A percentile compares a stretch with the other conserved stretches of the same genome.
Evolutionary conservation across 1,284 basidiomycete genomes (phyloP).

Genomic region (Sparassis latifolia): DNA sequence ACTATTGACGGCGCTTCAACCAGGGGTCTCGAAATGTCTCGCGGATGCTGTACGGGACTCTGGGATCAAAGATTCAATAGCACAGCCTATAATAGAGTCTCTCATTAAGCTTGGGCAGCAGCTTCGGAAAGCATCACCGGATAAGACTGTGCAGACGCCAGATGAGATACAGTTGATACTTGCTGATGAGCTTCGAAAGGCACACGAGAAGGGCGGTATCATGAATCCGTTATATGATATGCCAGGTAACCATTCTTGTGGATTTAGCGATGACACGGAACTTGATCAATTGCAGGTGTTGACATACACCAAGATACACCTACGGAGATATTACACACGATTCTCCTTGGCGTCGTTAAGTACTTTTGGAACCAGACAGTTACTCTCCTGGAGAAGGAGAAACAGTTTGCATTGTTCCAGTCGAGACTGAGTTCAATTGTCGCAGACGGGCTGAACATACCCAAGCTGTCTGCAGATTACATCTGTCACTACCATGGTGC

Average conservation of each 20-base stretch:
- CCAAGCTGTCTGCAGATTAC: constrained; percentile 16
- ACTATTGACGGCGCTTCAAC: constrained; percentile 1
- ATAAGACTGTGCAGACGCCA: neutral
- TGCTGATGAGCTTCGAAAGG: neutral
- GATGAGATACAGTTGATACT: neutral
- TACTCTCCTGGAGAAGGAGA: constrained; percentile 15
- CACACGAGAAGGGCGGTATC: neutral
- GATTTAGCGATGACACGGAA: neutral
- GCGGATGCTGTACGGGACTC: neutral
- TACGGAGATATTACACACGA: constrained; percentile 25
- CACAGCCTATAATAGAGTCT: neutral
- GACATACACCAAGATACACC: constrained; percentile 25
- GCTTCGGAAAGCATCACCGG: neutral
- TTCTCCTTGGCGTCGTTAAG: constrained; percentile 28
- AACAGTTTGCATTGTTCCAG: constrained; percentile 13
- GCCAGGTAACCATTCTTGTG: neutral
- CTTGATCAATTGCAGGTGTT: constrained; percentile 7
- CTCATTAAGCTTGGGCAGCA: neutral
- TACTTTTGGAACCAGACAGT: constrained; percentile 28
- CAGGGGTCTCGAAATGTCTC: neutral
- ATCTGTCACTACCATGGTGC: constrained; percentile 20
- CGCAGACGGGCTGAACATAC: constrained; percentile 9
- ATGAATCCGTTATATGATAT: neutral
- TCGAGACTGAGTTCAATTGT: constrained; percentile 13
- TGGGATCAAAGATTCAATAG: neutral